Conservation (phyloP, 768 basidiomycete genomes). For the Macrolepiota dolichaula region DNA sequence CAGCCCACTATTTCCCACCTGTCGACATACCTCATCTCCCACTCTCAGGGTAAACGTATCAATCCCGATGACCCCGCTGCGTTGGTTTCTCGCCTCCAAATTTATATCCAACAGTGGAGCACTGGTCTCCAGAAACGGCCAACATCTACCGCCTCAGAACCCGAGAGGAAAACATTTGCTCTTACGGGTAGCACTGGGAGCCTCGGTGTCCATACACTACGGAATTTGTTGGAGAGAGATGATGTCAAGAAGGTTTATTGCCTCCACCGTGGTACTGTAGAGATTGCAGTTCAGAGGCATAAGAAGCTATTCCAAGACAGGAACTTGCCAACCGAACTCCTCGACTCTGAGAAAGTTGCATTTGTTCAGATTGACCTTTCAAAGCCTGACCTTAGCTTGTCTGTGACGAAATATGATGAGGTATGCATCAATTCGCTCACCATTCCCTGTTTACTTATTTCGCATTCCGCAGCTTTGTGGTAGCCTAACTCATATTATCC, state of each 20-base stretch:
- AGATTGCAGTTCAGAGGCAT: conserved; percentile 2
- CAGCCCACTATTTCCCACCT: conserved; percentile 9
- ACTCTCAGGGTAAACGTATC: neutral
- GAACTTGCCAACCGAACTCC: neutral
- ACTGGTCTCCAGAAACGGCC: neutral
- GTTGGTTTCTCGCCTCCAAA: neutral
- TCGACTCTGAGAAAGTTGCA: neutral
- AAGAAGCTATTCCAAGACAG: conserved; percentile 2
- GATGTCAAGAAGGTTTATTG: conserved; percentile 21
- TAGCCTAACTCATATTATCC: conserved; percentile 11
- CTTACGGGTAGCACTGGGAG: conserved; percentile 33
- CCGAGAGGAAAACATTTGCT: conserved; percentile 20
- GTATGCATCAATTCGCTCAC: neutral
- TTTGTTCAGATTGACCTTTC: conserved; percentile 8
- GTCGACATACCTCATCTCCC: neutral
- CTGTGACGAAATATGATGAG: conserved; percentile 1
- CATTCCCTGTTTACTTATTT: neutral
- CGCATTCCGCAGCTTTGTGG: neutral
- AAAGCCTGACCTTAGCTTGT: conserved; percentile 1
- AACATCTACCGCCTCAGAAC: neutral
- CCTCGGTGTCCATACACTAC: conserved; percentile 26
- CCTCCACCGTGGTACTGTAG: conserved; percentile 18
- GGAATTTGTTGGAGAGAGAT: conserved; percentile 17
- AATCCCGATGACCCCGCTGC: neutral
- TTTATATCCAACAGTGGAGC: conserved; percentile 8